Conservation (phyloP, 2,329 filamentous ascomycete genomes). For the Didymellaceae sp. region DNA sequence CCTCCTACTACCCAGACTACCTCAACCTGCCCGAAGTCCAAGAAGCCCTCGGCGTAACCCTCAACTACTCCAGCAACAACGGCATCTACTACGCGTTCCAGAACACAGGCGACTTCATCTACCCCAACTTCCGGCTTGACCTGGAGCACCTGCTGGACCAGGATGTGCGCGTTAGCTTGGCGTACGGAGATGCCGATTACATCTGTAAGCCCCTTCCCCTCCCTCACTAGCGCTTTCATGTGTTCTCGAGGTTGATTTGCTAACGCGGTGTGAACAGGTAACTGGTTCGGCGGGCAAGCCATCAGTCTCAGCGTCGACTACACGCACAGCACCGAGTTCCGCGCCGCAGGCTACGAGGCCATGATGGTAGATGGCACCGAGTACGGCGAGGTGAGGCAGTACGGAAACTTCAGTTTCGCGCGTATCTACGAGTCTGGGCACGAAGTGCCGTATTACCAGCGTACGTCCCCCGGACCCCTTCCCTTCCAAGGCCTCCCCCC, state of each 20-base stretch:
- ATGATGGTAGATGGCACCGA: conserved; percentile 66
- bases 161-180: conserved; percentile 48
- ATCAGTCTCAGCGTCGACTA: conserved; percentile 66
- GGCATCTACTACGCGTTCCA: conserved; percentile 61
- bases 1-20: conserved; percentile 52
- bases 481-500: too few species aligned
- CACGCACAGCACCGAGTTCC: conserved; percentile 59
- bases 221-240: too few species aligned
- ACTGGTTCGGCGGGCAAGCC: conserved; percentile 70
- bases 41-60: conserved; percentile 65
- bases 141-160: conserved; percentile 51
- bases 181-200: conserved; percentile 47
- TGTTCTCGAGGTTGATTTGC: too few species aligned
- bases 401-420: conserved; percentile 67
- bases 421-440: conserved; percentile 62
- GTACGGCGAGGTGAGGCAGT: conserved; percentile 74
- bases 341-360: conserved; percentile 73
- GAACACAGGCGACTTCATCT: conserved; percentile 62
- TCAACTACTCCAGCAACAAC: conserved; percentile 64
- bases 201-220: conserved; percentile 49
- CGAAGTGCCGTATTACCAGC: conserved; percentile 56
- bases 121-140: conserved; percentile 61
- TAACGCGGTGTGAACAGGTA: conserved; percentile 30
- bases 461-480: conserved; percentile 21
- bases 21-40: conserved; percentile 67